A percentile compares a stretch with the other conserved stretches of the same genome.
Conservation (phyloP, 1,284 basidiomycete genomes). For the Ceratobasidium sp. region DNA sequence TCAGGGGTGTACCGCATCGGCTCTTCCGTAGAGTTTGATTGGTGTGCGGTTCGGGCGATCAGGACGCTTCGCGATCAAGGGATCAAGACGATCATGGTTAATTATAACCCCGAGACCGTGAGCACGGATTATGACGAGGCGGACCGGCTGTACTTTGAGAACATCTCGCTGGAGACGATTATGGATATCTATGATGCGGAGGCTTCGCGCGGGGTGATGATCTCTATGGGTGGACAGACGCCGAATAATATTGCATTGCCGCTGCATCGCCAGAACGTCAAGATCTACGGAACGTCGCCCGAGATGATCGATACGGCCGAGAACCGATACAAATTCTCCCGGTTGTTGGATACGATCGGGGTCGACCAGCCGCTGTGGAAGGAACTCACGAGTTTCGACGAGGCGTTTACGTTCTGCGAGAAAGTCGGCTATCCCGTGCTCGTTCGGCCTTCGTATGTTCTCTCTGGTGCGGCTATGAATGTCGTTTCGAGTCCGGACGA, state of each 20-base stretch:
- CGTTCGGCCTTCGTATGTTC: conserved; percentile 97
- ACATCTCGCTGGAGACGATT: conserved; percentile 96
- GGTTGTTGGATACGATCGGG: conserved; percentile 95
- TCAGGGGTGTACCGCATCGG: conserved; percentile 99
- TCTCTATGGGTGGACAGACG: conserved; percentile 98
- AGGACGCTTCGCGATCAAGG: conserved; percentile 94
- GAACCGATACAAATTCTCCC: conserved; percentile 99
- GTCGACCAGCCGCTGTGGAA: conserved; percentile 99
- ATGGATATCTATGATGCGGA: conserved; percentile 98
- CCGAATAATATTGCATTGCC: conserved; percentile 98
- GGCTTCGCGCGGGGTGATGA: conserved; percentile 89
- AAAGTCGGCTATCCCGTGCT: conserved; percentile 96
- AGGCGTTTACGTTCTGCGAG: conserved; percentile 89
- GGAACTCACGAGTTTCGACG: conserved; percentile 92
- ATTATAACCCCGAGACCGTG: conserved; percentile 99
- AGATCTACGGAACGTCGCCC: conserved; percentile 97
- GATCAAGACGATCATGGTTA: conserved; percentile 98
- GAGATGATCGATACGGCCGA: conserved; percentile 99
- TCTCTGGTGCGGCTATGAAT: conserved; percentile 99
- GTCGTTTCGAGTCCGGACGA: conserved; percentile 96
- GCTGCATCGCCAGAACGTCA: conserved; percentile 94
- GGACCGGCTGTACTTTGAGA: conserved; percentile 98
- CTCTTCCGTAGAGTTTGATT: conserved; percentile 99
- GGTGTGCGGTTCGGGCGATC: conserved; percentile 98
- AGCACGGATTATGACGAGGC: conserved; percentile 99